Conservation (phyloP, 1,139 yeast genomes). For the Pichia norvegensis region DNA sequence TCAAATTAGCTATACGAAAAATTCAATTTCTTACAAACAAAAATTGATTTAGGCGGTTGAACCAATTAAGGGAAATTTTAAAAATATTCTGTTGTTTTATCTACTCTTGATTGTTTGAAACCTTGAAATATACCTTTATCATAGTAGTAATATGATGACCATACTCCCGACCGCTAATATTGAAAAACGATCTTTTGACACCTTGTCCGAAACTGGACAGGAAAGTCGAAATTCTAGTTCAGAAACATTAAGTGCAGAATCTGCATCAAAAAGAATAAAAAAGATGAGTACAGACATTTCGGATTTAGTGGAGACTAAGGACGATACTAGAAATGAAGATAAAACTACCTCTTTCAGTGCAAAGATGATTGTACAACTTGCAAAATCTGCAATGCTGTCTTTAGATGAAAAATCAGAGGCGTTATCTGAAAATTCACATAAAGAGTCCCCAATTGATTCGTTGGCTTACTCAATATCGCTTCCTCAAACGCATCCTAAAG, state of each 20-base stretch:
- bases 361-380: constrained; percentile 26
- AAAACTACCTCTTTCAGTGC: constrained; percentile 5
- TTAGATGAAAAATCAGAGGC: constrained; percentile 38
- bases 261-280: background rate
- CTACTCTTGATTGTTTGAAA: background rate
- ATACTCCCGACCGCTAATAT: constrained; percentile 7
- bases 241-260: background rate
- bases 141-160: constrained; percentile 8
- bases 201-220: background rate
- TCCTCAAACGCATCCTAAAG: constrained; percentile 33
- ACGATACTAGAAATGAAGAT: background rate
- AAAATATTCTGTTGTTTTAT: background rate
- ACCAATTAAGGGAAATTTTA: background rate
- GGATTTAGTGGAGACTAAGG: background rate
- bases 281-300: background rate
- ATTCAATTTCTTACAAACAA: too few species aligned
- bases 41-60: background rate
- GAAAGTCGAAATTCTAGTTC: background rate
- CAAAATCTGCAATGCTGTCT: constrained; percentile 62
- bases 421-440: constrained; percentile 13
- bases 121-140: background rate
- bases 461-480: constrained; percentile 40
- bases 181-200: constrained; percentile 26
- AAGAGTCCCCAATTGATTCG: constrained; percentile 36
- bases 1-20: background rate